phyloP scores from a whole-genome alignment of 352 stramenopile species.

The Elongisporangium senticosum region DNA sequence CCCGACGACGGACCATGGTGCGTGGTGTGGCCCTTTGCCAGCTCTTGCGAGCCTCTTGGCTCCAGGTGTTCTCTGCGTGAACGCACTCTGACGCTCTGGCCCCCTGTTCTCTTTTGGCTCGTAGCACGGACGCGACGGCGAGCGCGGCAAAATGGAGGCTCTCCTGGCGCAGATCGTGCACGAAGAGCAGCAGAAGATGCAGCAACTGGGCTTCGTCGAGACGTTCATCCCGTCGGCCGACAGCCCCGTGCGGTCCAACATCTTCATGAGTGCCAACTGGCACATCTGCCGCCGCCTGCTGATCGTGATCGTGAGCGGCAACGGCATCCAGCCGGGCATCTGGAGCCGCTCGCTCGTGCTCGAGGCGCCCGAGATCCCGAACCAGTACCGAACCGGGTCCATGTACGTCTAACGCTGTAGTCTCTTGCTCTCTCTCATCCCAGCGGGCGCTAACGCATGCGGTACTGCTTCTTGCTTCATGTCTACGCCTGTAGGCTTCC shows the following conservation, averaged over 20 bases:
- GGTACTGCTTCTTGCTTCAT: background rate
- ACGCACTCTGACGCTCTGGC: background rate
- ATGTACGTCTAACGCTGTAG: constrained; percentile 29
- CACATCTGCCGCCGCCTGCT: constrained; percentile 70
- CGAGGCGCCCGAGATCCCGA: constrained; percentile 54
- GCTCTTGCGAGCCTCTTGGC: background rate
- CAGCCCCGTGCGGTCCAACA: constrained; percentile 55
- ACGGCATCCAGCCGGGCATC: constrained; percentile 82
- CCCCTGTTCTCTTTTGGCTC: too few species aligned
- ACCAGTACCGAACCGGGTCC: constrained; percentile 79
- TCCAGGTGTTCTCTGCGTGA: too few species aligned
- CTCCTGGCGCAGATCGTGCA: constrained; percentile 81
- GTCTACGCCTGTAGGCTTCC: constrained; percentile 29
- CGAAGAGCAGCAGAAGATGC: constrained; percentile 83
- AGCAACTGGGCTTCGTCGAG: constrained; percentile 78
- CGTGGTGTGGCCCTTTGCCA: background rate
- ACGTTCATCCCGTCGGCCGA: constrained; percentile 72
- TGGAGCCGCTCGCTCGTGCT: constrained; percentile 82
- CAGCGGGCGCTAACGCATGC: background rate
- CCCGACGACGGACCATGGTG: background rate
- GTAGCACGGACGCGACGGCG: constrained; percentile 25
- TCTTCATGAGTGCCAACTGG: constrained; percentile 85
- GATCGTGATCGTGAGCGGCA: constrained; percentile 75
- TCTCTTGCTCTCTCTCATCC: background rate
- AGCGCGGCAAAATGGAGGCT: constrained; percentile 68